Conservation (phyloP, 2,329 filamentous ascomycete species). For the Ambrosiella xylebori region DNA sequence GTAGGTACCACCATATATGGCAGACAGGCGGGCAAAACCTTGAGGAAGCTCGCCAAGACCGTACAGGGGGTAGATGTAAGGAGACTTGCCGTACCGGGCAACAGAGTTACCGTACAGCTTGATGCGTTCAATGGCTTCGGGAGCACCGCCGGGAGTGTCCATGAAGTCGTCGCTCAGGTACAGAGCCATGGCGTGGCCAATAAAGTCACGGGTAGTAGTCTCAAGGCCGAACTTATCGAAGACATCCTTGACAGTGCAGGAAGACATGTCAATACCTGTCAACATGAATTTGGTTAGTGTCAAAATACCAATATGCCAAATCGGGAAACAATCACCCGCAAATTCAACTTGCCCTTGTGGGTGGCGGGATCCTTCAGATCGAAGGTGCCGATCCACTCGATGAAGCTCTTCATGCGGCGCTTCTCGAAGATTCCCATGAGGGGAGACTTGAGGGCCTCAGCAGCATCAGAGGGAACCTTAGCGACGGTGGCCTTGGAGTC, state of each 20-base stretch:
- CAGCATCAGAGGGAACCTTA: slow-evolving; percentile 89
- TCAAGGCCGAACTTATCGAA: slow-evolving; percentile 97
- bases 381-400: slow-evolving; percentile 87
- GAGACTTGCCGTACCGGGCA: slow-evolving; percentile 91
- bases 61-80: slow-evolving; percentile 98
- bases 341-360: slow-evolving; percentile 57
- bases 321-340: not conserved
- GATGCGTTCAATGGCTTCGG: slow-evolving; percentile 81
- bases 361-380: slow-evolving; percentile 64
- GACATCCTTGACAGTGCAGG: slow-evolving; percentile 88
- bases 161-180: slow-evolving; percentile 82
- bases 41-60: slow-evolving; percentile 93
- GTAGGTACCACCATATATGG: slow-evolving; percentile 97
- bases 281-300: not conserved
- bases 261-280: slow-evolving; percentile 63
- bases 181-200: slow-evolving; percentile 95
- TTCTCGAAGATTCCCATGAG: slow-evolving; percentile 98
- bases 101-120: slow-evolving; percentile 95
- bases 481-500: slow-evolving; percentile 77
- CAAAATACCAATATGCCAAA: not conserved
- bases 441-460: slow-evolving; percentile 76
- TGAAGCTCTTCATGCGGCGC: slow-evolving; percentile 86
- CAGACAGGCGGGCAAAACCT: slow-evolving; percentile 89
- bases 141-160: slow-evolving; percentile 50
- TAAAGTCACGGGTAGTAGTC: slow-evolving; percentile 76